These are phyloP conservation scores for Teratosphaeria zuluensis DNA, from an alignment of 2,329 filamentous ascomycete genomes.

Conservation along the genomic window DNA sequence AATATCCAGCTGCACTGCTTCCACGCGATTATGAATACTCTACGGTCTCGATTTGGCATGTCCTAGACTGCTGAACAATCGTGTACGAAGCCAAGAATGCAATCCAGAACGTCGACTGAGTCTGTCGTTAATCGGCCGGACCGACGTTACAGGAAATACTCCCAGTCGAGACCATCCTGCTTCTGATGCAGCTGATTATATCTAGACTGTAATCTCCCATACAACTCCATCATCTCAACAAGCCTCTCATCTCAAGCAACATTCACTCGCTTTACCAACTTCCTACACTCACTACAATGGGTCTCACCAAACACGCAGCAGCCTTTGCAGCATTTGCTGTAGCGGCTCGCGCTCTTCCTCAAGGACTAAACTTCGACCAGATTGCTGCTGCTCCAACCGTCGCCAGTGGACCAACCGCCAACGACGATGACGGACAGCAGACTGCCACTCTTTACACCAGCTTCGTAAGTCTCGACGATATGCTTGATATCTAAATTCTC, in stretches of 20 bases:
- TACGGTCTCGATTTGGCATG: background rate
- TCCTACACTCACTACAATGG: background rate
- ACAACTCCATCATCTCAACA: background rate
- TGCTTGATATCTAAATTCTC: no score
- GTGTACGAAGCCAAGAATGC: background rate
- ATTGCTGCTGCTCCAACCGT: constrained; percentile 13
- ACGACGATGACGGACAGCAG: constrained; percentile 5
- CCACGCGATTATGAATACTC: no score
- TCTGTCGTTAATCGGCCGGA: background rate
- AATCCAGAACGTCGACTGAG: background rate
- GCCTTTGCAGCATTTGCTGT: background rate
- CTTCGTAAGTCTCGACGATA: constrained; percentile 3
- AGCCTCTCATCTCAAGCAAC: background rate
- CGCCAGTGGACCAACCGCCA: constrained; percentile 9
- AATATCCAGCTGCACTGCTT: background rate
- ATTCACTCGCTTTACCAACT: background rate
- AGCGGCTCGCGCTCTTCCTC: background rate
- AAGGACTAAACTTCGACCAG: constrained; percentile 8
- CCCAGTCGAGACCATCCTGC: background rate
- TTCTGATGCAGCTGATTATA: background rate
- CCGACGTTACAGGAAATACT: background rate
- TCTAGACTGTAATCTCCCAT: background rate
- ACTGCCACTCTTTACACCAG: constrained; percentile 12
- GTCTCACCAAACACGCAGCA: background rate
- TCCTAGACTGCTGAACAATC: background rate